phyloP scores from a whole-genome alignment of 2,329 filamentous ascomycete species.

The Aspergillus brasiliensis region DNA sequence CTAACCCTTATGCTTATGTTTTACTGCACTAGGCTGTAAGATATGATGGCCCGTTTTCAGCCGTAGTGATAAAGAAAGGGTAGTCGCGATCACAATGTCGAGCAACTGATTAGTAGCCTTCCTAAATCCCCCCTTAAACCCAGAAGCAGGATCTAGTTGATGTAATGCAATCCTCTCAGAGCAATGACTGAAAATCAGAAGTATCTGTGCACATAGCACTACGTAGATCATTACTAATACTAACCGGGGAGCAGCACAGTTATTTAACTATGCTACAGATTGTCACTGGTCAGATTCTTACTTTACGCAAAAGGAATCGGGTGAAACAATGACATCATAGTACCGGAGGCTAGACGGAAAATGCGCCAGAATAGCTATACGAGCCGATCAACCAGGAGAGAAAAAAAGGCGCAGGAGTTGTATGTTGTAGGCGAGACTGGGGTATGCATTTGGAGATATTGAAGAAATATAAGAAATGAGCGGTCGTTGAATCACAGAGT shows the following conservation, averaged over 20 bases:
- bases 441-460: neutral
- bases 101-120: neutral
- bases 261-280: neutral
- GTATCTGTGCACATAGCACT: neutral
- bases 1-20: neutral
- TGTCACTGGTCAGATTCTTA: neutral
- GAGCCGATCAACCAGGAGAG: slow-evolving; percentile 11
- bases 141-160: neutral
- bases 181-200: neutral
- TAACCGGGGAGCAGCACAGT: neutral
- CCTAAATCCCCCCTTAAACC: neutral
- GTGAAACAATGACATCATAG: slow-evolving; percentile 25
- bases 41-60: neutral
- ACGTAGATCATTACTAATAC: neutral
- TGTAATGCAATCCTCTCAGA: neutral
- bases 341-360: slow-evolving; percentile 5
- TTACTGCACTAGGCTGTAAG: neutral
- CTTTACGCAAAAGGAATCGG: slow-evolving; percentile 2
- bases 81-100: neutral
- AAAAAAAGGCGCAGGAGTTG: neutral
- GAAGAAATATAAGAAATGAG: neutral
- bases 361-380: neutral
- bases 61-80: neutral
- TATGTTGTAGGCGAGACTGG: neutral
- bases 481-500: neutral